A percentile compares a stretch with the other conserved stretches of the same genome.
phyloP scores from a whole-genome alignment of 495 filamentous ascomycete species.

The Podospora comata region DNA sequence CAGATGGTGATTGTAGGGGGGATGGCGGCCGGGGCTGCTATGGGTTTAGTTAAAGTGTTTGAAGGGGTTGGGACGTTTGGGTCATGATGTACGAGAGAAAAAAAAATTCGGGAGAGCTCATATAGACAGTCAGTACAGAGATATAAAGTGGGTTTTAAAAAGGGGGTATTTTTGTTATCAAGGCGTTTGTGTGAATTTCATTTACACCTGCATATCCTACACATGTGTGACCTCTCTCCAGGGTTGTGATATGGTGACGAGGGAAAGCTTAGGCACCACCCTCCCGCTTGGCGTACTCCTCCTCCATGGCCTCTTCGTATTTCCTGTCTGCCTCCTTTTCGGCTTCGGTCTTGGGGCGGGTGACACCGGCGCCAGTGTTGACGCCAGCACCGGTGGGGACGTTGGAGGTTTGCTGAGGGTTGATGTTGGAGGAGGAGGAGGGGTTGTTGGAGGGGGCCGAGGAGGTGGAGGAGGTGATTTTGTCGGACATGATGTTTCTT shows the following conservation, averaged over 20 bases:
- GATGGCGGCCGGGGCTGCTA: conserved; percentile 43
- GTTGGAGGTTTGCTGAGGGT: not conserved
- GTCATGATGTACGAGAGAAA: not conserved
- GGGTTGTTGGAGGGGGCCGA: not conserved
- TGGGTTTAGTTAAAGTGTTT: conserved; percentile 40
- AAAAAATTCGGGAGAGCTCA: not conserved
- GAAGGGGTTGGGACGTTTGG: conserved; percentile 12
- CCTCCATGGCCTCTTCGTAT: conserved; percentile 72
- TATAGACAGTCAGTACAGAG: too few species aligned
- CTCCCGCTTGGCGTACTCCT: conserved; percentile 75
- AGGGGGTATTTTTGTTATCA: too few species aligned
- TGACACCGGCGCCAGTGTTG: conserved; percentile 40
- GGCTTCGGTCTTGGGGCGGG: conserved; percentile 39
- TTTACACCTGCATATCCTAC: too few species aligned
- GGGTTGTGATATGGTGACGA: too few species aligned
- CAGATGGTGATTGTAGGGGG: conserved; percentile 44
- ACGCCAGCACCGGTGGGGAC: conserved; percentile 36
- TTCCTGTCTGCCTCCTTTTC: conserved; percentile 54
- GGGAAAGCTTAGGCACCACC: conserved; percentile 54
- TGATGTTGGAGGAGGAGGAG: not conserved
- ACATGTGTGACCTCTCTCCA: too few species aligned
- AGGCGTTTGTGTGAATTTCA: too few species aligned
- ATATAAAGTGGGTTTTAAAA: not conserved
- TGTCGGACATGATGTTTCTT: conserved; percentile 8
- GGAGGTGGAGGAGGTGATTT: not conserved